Evolutionary conservation across 129 eudicot genomes (phyloP), one percentile per base, ranked within the genome.

Genomic region (Gnaphalium uliginosum): DNA sequence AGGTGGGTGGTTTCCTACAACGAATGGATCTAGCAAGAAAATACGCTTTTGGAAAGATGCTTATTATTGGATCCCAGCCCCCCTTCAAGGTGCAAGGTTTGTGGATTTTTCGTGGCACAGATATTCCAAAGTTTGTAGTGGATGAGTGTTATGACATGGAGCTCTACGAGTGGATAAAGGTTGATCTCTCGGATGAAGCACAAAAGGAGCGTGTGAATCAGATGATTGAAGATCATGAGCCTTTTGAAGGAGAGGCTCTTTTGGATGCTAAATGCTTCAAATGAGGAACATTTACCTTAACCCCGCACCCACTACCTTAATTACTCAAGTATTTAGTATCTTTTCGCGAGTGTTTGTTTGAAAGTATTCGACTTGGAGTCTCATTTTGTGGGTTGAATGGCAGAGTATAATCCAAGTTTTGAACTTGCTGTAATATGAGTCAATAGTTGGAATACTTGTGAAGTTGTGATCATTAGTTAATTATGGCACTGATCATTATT

Each of bases 251-350:
- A 0, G 90, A 87, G 75, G 68, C 86, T 63, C 83, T 92, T 26
- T 71, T 87, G 85, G 96, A 89, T 83, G 98, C 98, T 33, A 92
- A 89, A 77, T 92, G 96, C 84, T 92, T 92, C 81, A 92, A 92
- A 88, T 92, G 79, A 87, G 59, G 32, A 18, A 57, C 15, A 37
- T 57, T n/a, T 19, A 54, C 60, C 24, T 57, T n/a, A 5, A 54
- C 60, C 23, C 23, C 2, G 3, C 60, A 5, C 60, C 9, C 1
- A n/a, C 4, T 19, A 54, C 60, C 25, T 2, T n/a, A 18, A n/a
- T 54, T 8, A 54, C 60, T 51, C 8, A 17, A 17, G 1, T 51
- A 51, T 51, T 14, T 3, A 10, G 6, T 15, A 48, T 48, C 54
- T 17, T 51, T 51, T 17, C 4, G 58, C 21, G 5, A 17, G 13